These are phyloP conservation scores for Spathaspora sp. DNA, from an alignment of 805 yeast species.

Conservation along the genomic window DNA sequence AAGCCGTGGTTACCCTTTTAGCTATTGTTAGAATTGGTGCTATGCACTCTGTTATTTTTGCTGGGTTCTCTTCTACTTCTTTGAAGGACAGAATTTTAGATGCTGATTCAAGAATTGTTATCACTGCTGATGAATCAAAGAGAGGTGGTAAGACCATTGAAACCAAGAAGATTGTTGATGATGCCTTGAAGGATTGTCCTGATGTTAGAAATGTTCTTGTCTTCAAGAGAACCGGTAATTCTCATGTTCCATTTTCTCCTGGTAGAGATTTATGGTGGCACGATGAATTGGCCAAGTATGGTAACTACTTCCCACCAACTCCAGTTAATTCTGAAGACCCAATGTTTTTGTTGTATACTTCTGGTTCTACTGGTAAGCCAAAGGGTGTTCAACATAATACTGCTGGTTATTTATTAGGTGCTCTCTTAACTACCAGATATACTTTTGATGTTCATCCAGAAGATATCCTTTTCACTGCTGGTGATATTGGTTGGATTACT, in stretches of 20 bases:
- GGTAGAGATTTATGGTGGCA: constrained; percentile 97
- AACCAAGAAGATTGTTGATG: constrained; percentile 93
- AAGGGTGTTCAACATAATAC: constrained; percentile 96
- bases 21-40: constrained; percentile 96
- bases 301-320: constrained; percentile 82
- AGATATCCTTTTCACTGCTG: constrained; percentile 92
- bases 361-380: constrained; percentile 98
- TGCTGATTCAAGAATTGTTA: constrained; percentile 80
- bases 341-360: constrained; percentile 88
- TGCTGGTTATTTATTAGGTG: constrained; percentile 92
- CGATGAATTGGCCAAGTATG: constrained; percentile 76
- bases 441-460: constrained; percentile 89
- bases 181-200: constrained; percentile 76
- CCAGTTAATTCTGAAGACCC: constrained; percentile 94
- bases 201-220: constrained; percentile 81
- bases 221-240: constrained; percentile 80
- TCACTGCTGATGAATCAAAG: constrained; percentile 92
- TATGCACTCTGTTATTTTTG: constrained; percentile 91
- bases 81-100: constrained; percentile 86
- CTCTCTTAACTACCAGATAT: constrained; percentile 85
- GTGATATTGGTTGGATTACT: constrained; percentile 99
- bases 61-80: constrained; percentile 94
- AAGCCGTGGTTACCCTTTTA: constrained; percentile 88
- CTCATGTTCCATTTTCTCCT: constrained; percentile 63
- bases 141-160: constrained; percentile 94